phyloP scores from a whole-genome alignment of 345 rosid genomes.

The Mercurialis annua region DNA sequence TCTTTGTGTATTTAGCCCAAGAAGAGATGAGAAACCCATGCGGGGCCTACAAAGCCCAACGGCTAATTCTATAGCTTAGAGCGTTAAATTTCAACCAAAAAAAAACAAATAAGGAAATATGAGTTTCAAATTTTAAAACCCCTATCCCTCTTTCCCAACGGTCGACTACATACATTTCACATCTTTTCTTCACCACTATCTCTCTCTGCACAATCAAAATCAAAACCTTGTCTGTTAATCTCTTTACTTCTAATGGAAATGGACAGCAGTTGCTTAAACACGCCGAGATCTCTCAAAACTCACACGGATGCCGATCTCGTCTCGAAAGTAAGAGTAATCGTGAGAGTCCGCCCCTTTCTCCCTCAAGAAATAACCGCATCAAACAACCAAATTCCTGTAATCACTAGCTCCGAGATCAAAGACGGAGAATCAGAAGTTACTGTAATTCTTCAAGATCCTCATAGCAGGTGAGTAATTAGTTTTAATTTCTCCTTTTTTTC shows the following conservation, averaged over 20 bases:
- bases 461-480: slow-evolving; percentile 45
- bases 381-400: slow-evolving; percentile 38
- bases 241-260: slow-evolving; percentile 25
- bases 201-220: background rate
- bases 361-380: slow-evolving; percentile 45
- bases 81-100: background rate
- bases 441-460: slow-evolving; percentile 64
- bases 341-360: slow-evolving; percentile 74
- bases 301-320: slow-evolving; percentile 19
- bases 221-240: background rate
- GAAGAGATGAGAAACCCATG: background rate
- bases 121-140: background rate
- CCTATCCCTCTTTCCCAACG: background rate
- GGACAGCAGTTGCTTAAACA: slow-evolving; percentile 3
- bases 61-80: background rate
- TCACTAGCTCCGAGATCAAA: slow-evolving; percentile 21
- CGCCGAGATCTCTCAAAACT: slow-evolving; percentile 14
- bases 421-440: slow-evolving; percentile 61
- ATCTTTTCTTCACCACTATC: background rate
- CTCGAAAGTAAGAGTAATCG: slow-evolving; percentile 59
- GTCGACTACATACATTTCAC: background rate
- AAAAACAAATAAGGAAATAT: background rate
- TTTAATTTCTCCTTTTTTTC: background rate
- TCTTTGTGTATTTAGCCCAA: background rate
- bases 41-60: slow-evolving; percentile 4